Conservation (phyloP, 805 yeast species). For the Wickerhamomyces ciferrii region DNA sequence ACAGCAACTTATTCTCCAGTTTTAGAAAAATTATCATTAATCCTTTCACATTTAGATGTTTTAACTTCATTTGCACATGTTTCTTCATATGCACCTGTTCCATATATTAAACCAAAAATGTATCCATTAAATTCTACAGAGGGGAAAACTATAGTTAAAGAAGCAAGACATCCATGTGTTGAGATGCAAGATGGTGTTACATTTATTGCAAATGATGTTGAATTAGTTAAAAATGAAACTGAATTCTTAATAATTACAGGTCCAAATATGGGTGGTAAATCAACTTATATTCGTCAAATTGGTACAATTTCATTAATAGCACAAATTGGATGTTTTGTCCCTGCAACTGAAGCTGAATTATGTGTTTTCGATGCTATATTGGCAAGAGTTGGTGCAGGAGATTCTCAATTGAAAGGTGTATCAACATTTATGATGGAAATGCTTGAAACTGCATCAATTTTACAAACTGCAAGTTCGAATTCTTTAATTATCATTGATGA, state of each 20-base stretch:
- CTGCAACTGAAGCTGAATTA: conserved; percentile 72
- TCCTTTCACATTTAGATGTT: conserved; percentile 77
- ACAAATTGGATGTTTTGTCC: conserved; percentile 87
- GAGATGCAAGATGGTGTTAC: conserved; percentile 87
- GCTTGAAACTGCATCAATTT: conserved; percentile 87
- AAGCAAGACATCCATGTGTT: conserved; percentile 93
- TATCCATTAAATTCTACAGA: conserved; percentile 41
- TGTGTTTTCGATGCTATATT: conserved; percentile 86
- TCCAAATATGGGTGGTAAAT: conserved; percentile 97
- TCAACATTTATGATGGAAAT: conserved; percentile 97
- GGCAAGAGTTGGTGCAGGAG: conserved; percentile 98
- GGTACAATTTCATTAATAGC: conserved; percentile 86
- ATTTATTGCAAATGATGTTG: conserved; percentile 92
- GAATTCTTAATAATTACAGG: conserved; percentile 89
- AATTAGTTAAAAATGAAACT: conserved; percentile 44
- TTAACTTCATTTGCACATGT: conserved; percentile 81
- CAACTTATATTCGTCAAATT: conserved; percentile 85
- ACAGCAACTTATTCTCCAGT: conserved; percentile 79
- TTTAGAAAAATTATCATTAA: conserved; percentile 58
- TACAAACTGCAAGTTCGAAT: conserved; percentile 70
- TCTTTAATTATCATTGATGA: conserved; percentile 91
- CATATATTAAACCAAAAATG: conserved; percentile 73
- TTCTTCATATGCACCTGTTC: conserved; percentile 74
- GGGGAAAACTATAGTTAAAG: conserved; percentile 50
- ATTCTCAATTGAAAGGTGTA: conserved; percentile 93